Evolutionary conservation across 257 asterid species (phyloP).

Genomic region (Osmanthus fragrans): DNA sequence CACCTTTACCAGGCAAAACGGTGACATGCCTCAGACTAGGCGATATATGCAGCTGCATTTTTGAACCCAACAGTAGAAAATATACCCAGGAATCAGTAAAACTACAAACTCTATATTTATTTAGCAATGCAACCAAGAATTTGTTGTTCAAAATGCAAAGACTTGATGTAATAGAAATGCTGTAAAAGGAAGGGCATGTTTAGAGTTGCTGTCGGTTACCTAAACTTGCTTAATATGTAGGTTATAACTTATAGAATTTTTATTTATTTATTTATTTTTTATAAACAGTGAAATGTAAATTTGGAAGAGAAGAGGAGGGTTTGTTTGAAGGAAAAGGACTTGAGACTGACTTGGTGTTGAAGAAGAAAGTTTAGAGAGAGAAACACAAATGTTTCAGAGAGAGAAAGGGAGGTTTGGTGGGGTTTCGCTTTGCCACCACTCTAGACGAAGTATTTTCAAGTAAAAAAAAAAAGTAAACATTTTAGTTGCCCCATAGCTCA

Average conservation of each 20-base stretch:
- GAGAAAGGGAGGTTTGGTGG: slow-evolving; percentile 36
- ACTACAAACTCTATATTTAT: not conserved
- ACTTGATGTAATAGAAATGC: slow-evolving; percentile 26
- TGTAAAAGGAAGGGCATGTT: slow-evolving; percentile 50
- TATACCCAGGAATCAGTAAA: not conserved
- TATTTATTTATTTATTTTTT: too few relatives aligned
- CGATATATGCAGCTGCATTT: slow-evolving; percentile 81
- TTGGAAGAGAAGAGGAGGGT: slow-evolving; percentile 31
- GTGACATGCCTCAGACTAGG: slow-evolving; percentile 85
- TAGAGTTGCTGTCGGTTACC: slow-evolving; percentile 70
- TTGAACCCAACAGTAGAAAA: not conserved
- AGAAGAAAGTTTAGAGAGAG: slow-evolving; percentile 45
- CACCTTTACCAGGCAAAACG: slow-evolving; percentile 67
- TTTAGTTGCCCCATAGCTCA: too few relatives aligned
- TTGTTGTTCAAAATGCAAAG: slow-evolving; percentile 24
- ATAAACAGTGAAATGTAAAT: slow-evolving; percentile 16
- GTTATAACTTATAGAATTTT: slow-evolving; percentile 21
- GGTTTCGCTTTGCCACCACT: slow-evolving; percentile 73
- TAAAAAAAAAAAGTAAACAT: too few relatives aligned
- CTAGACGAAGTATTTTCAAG: slow-evolving; percentile 39
- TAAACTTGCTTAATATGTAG: slow-evolving; percentile 76
- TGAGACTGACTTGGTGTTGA: slow-evolving; percentile 48
- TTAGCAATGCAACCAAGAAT: not conserved
- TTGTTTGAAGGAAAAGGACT: slow-evolving; percentile 77
- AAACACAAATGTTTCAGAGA: slow-evolving; percentile 9